Conservation (phyloP, 2,329 filamentous ascomycete species). For the Emergomyces africanus region DNA sequence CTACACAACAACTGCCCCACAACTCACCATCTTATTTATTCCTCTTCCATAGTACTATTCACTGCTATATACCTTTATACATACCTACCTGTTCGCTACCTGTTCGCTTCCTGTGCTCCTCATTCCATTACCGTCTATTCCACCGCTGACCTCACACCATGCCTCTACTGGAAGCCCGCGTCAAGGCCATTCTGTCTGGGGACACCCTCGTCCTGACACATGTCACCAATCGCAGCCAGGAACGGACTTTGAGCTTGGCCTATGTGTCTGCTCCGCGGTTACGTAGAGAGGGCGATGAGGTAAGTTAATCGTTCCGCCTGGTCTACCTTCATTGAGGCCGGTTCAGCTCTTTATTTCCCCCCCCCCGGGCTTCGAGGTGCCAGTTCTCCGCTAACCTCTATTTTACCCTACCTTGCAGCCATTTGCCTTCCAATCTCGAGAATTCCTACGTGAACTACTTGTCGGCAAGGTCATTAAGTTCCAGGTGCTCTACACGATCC, state of each 20-base stretch:
- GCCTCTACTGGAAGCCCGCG: slow-evolving; percentile 48
- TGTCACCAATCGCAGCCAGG: slow-evolving; percentile 65
- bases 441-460: slow-evolving; percentile 70
- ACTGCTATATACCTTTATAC: neutral
- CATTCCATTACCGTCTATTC: neutral
- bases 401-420: slow-evolving; percentile 35
- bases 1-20: neutral
- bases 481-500: slow-evolving; percentile 74
- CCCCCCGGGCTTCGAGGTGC: too few relatives aligned
- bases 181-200: slow-evolving; percentile 90
- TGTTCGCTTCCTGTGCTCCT: neutral
- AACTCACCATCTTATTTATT: neutral
- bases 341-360: too few relatives aligned
- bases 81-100: neutral
- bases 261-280: slow-evolving; percentile 83
- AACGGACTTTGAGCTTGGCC: slow-evolving; percentile 79
- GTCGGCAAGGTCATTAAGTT: slow-evolving; percentile 84
- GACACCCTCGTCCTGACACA: slow-evolving; percentile 80
- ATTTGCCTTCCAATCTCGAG: slow-evolving; percentile 86
- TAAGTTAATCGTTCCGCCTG: slow-evolving; percentile 16
- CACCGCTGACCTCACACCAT: slow-evolving; percentile 10
- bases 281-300: slow-evolving; percentile 78
- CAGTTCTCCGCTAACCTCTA: neutral
- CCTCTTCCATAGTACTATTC: neutral
- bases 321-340: neutral